Base-by-base conservation (phyloP, 352 stramenopile species). In the Pythium diclinum region DNA sequence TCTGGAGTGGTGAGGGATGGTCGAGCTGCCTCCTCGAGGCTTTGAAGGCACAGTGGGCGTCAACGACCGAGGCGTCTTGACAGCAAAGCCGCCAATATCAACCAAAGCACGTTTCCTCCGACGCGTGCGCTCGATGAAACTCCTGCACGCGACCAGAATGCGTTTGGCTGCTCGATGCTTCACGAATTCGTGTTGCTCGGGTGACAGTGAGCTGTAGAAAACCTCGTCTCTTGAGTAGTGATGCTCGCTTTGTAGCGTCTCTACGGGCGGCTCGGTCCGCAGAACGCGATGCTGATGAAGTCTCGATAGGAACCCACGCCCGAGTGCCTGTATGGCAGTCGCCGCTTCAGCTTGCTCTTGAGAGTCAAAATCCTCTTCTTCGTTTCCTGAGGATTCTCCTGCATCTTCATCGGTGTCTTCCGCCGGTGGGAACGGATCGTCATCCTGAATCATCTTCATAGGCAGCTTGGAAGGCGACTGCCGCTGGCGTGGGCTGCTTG, bases 121-220 rank as follows among this genome's bases (percentile, higher is more conserved):
- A 5, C 1, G 5, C 28, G 21, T n/a, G 16, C 48, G 56, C 16
- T 53, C 46, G 7, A 44, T 33, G 25, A 59, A 71, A 16, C 42
- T 42, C 48, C 64, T 32, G 34, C 57, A 66, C 7, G 42, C 64
- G 30, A 57, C 21, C 38, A 65, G 51, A 34, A 71, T 71, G 32
- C 52, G 64, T 25, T 65, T 71, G 13, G 57, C 64, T 10, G 64
- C 64, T 34, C 44, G 56, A 25, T 62, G 58, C 21, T 28, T 65
- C 11, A n/a, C 32, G 14, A 46, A 59, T 36, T 14, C 32, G 17
- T 32, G 17, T 23, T 56, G 49, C 49, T 36, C 19, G 9, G 49
- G 25, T 11, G 25, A 40, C 25, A 56, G 13, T 14, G 28, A 40
- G 28, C 16, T 48, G 42, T 48, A 48, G 42, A 53, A 33, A n/a